Conservation (phyloP, 2,329 filamentous ascomycete genomes). For the Diaporthe helianthi region DNA sequence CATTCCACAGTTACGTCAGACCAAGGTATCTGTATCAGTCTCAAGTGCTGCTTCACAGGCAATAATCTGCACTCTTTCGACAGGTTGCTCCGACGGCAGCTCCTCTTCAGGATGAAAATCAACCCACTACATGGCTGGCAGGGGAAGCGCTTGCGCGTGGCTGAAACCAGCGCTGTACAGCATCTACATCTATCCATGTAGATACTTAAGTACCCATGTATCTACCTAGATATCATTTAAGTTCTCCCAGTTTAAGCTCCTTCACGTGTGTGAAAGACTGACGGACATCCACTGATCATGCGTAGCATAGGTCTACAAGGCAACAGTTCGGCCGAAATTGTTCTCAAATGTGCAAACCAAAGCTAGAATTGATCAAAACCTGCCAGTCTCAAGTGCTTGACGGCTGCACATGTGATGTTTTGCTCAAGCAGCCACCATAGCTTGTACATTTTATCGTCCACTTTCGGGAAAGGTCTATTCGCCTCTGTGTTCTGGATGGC, state of each 20-base stretch:
- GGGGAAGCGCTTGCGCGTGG: background rate
- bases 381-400: no score
- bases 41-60: background rate
- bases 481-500: background rate
- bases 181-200: no score
- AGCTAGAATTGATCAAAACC: no score
- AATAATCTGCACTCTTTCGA: background rate
- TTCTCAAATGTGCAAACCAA: no score
- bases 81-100: background rate
- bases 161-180: background rate
- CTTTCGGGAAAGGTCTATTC: background rate
- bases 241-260: no score
- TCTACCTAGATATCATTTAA: background rate
- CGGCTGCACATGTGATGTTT: no score
- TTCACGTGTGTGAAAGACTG: background rate
- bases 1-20: slow-evolving; percentile 26
- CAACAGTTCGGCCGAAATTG: background rate
- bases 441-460: background rate
- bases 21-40: background rate
- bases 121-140: background rate
- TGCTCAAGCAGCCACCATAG: background rate
- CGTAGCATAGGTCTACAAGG: background rate
- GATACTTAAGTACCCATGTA: no score
- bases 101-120: background rate
- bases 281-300: background rate